phyloP scores from a whole-genome alignment of 2,329 filamentous ascomycete species.

The Amauroascus niger region DNA sequence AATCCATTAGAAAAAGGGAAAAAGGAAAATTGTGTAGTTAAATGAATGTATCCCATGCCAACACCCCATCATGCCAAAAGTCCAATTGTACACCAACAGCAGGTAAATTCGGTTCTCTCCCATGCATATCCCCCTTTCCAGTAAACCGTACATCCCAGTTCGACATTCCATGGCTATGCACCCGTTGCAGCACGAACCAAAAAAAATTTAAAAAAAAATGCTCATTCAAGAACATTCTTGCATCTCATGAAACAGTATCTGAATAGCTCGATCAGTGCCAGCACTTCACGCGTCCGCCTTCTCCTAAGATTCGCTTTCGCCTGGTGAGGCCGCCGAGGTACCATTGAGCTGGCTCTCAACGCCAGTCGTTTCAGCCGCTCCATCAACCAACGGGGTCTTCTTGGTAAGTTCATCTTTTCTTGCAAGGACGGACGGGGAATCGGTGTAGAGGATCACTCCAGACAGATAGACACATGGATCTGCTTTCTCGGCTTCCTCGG shows the following conservation, averaged over 20 bases:
- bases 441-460: conserved; percentile 43
- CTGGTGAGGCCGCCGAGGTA: neutral
- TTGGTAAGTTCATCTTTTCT: conserved; percentile 34
- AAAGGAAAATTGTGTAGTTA: no score
- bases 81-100: conserved; percentile 2
- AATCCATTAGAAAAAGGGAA: neutral
- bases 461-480: conserved; percentile 40
- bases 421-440: conserved; percentile 36
- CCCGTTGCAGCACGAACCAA: conserved; percentile 3
- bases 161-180: conserved; percentile 8
- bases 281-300: conserved; percentile 4
- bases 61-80: conserved; percentile 5
- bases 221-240: neutral
- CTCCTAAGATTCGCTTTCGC: neutral
- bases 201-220: neutral
- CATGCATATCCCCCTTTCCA: conserved; percentile 1
- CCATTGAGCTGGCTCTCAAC: conserved; percentile 1
- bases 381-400: conserved; percentile 17
- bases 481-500: conserved; percentile 39
- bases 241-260: neutral
- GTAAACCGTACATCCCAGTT: conserved; percentile 10
- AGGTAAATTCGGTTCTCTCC: neutral
- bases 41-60: conserved; percentile 11
- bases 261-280: conserved; percentile 1
- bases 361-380: neutral